Percentiles rank a stretch among this genome's conserved stretches.
Evolutionary conservation across 331 rosid genomes (phyloP).

Genomic region (Cydonia oblonga): DNA sequence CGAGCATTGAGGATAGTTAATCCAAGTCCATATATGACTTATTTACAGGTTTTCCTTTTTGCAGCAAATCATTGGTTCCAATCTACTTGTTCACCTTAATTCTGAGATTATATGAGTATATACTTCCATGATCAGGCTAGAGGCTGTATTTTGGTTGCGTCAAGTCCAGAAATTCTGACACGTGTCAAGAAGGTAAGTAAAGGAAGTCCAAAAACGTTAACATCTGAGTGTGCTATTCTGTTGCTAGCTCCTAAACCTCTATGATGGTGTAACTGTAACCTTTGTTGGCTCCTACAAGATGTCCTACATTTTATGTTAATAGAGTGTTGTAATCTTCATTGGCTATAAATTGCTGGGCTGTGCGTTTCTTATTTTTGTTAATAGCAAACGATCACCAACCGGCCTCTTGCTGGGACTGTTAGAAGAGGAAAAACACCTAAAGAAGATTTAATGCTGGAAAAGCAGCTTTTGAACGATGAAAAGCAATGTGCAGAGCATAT

Average conservation of each 20-base stretch:
- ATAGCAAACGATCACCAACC: constrained; percentile 62
- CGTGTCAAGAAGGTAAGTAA: constrained; percentile 55
- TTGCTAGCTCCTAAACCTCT: neutral
- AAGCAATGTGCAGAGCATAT: constrained; percentile 93
- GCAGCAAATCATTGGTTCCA: neutral
- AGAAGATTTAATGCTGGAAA: constrained; percentile 58
- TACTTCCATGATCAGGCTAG: constrained; percentile 51
- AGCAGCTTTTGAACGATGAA: constrained; percentile 50
- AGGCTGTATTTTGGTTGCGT: constrained; percentile 89
- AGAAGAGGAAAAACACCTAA: constrained; percentile 61
- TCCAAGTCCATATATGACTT: constrained; percentile 92
- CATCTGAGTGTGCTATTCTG: neutral
- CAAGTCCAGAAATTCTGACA: constrained; percentile 95
- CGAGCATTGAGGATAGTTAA: constrained; percentile 84
- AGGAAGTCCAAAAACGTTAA: neutral
- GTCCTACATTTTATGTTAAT: neutral
- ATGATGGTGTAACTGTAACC: neutral
- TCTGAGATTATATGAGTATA: neutral
- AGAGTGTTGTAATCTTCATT: neutral
- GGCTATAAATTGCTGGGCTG: neutral
- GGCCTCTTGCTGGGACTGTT: constrained; percentile 90
- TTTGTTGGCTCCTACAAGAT: neutral
- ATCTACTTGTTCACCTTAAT: constrained; percentile 2
- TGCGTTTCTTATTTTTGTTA: constrained; percentile 6
- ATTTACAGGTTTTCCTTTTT: constrained; percentile 64